Conservation (phyloP, 176 grass and related monocot species). For the Musa beccarii region DNA sequence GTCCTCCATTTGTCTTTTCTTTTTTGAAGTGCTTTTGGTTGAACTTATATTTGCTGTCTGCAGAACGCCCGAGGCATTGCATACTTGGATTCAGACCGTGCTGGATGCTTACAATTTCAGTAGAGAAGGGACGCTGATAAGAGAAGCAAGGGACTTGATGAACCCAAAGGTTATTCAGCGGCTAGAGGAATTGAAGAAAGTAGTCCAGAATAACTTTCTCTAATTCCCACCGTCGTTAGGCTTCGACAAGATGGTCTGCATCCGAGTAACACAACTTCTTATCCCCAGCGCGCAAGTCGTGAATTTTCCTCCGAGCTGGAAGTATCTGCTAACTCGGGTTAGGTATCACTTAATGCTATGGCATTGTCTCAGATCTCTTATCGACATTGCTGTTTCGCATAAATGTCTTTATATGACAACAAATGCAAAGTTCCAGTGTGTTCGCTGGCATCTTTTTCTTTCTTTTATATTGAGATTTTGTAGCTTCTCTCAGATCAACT, state of each 20-base stretch:
- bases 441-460: too few relatives aligned
- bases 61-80: conserved; percentile 71
- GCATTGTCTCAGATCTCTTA: too few relatives aligned
- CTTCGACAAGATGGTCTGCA: background rate
- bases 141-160: conserved; percentile 80
- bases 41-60: conserved; percentile 17
- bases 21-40: background rate
- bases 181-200: conserved; percentile 53
- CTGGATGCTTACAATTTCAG: conserved; percentile 66
- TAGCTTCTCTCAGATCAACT: too few relatives aligned
- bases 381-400: too few relatives aligned
- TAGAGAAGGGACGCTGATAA: conserved; percentile 51
- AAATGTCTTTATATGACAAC: too few relatives aligned
- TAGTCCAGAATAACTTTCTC: conserved; percentile 61
- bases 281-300: too few relatives aligned
- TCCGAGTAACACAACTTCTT: too few relatives aligned
- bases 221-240: background rate
- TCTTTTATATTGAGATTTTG: too few relatives aligned
- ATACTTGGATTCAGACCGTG: conserved; percentile 51
- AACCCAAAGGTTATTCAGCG: conserved; percentile 67
- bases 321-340: too few relatives aligned
- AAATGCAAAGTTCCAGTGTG: too few relatives aligned
- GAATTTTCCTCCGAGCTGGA: too few relatives aligned
- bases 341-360: too few relatives aligned
- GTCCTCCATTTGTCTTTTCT: background rate